Base-by-base conservation (phyloP, 2,329 filamentous ascomycete genomes). In the Aspergillus oerlinghausenensis region DNA sequence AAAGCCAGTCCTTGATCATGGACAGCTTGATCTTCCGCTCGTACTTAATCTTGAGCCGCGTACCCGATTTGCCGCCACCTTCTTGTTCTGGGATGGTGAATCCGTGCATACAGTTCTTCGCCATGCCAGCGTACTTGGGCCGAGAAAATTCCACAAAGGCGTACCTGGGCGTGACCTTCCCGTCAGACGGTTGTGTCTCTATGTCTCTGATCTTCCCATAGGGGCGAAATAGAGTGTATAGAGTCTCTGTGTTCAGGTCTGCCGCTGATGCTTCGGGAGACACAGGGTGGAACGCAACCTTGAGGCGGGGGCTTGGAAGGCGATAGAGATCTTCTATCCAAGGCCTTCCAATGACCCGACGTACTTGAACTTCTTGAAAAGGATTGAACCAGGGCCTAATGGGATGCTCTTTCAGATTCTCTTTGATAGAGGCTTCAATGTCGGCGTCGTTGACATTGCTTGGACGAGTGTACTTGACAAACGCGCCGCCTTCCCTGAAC, bases 181-280 rank as follows among this genome's bases (percentile, higher is more conserved):
- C 96, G 67, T 96, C 92, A 3, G 88, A 86, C 0, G 91, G 84
- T 69, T 97, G 91, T 1, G 87, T 83, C 2, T 84, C 80, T 57
- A 99, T 97, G 63, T 97, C 91, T 25, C 85, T 82, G 51, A 99
- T 85, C 72, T 96, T 96, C 25, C 94, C 94, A 73, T 96, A 99
- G 50, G 84, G 86, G 40, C 94, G 85, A 69, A 97, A 96, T 49
- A 96, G 80, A 42, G 87, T 88, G 75, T 96, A 97, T 0, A 97
- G 75, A 1, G 86, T 85, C 71, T 99, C 94, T 66, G 96, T 91
- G 0, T 88, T 90, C 19, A 97, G 76, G 65, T 96, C 92, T 6
- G 87, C 85, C 0, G 87, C 87, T 55, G 87, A 80, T 1, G 79
- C 81, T n/a, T 89, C 91, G 0, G 90, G 82, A 26, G 82, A 82